Conservation (phyloP, 176 grass and related monocot genomes). For the Hsuehochloa calcarea region DNA sequence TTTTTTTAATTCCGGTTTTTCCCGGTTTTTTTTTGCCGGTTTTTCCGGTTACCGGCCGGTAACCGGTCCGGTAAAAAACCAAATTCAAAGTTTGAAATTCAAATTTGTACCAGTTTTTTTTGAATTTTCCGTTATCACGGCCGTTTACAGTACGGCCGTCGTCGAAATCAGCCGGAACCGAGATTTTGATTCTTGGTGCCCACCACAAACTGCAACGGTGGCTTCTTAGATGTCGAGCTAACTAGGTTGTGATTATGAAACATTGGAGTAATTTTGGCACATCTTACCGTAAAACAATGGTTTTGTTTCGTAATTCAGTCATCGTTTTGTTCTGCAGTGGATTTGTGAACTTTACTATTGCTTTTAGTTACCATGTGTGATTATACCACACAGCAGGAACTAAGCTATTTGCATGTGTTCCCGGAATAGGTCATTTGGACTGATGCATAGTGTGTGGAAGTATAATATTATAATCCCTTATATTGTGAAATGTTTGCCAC, state of each 20-base stretch:
- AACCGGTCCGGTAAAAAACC: no score
- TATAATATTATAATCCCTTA: not conserved
- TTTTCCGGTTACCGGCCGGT: no score
- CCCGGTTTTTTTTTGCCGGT: no score
- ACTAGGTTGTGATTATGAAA: not conserved
- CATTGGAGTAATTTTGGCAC: not conserved
- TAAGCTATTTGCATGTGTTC: not conserved
- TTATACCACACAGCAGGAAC: not conserved
- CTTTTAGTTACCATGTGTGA: not conserved
- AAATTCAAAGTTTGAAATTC: no score
- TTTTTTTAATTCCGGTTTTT: no score
- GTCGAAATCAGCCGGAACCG: no score
- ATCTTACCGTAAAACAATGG: not conserved
- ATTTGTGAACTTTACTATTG: not conserved
- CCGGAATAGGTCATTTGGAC: not conserved
- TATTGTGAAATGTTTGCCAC: not conserved
- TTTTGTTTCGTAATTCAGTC: not conserved
- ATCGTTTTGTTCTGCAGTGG: not conserved
- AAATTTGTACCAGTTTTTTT: no score
- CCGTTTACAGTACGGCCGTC: no score
- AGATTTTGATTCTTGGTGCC: no score
- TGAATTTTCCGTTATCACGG: no score
- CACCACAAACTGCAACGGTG: not conserved
- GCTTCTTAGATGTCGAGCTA: not conserved
- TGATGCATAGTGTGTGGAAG: not conserved